Base-by-base conservation (phyloP, 164 flowering plant genomes). In the Houttuynia cordata region DNA sequence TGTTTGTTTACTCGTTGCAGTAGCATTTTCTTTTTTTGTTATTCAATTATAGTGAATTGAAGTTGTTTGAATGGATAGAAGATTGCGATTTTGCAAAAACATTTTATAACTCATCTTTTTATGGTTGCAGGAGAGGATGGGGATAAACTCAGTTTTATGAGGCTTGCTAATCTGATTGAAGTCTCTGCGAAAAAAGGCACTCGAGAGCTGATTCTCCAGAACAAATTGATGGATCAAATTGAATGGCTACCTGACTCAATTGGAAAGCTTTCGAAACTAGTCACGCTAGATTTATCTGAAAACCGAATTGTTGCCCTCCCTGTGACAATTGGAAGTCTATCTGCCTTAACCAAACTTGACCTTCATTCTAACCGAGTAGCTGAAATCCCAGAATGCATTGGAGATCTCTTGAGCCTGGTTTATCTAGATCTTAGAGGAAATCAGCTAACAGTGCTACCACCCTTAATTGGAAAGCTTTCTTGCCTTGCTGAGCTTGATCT, bases 161-260 rank as follows among this genome's bases (percentile, higher is more conserved):
- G 81, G 75, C 78, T 91, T 30, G 96, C 91, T 24, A 80, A 88
- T 70, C 72, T 86, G 65, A 86, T 91, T 64, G 96, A 86, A 73
- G 81, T 73, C 21, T 83, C 84, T 19, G 73, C 79, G 0, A 91
- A 82, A 79, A 91, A 86, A 64, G 96, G 90, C 1, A 73, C 77
- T 12, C 68, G 58, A 45, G 87, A 79, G 22, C 85, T 91, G 18
- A 67, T 76, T 70, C 83, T 91, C 17, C 80, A 74, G 54, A 71
- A 65, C 66, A 91, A 83, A 72, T 73, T 91, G 73, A 67, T 76
- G 71, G 91, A 84, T 61, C 81, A 82, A 60, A 59, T 88, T 37
- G 88, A 83, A 19, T 85, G 88, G 89, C 70, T 91, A 10, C 97
- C 97, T 20, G 97, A 86, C 40, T 84, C 97, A 1, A 71, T 91